Conservation (phyloP, 495 filamentous ascomycete species). For the Rhizodiscina lignyota region DNA sequence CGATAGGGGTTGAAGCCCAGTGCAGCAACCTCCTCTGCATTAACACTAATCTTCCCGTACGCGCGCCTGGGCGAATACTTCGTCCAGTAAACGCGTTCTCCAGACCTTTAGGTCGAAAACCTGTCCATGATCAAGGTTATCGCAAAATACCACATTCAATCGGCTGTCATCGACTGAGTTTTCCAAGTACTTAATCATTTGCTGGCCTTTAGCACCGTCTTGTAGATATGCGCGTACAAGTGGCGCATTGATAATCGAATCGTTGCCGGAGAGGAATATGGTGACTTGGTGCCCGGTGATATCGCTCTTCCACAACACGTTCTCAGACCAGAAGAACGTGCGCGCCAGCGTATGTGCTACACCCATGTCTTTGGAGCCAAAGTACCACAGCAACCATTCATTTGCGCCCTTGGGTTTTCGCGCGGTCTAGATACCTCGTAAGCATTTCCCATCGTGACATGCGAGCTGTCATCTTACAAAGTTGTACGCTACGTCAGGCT, state of each 20-base stretch:
- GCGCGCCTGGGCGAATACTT: no score
- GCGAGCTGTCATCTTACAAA: no score
- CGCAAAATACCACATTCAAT: no score
- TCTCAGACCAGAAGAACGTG: constrained; percentile 53
- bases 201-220: constrained; percentile 3
- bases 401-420: constrained; percentile 33
- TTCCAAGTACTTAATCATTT: no score
- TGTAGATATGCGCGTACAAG: constrained; percentile 40
- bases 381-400: constrained; percentile 50
- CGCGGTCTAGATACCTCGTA: constrained; percentile 5
- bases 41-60: no score
- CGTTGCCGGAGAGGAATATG: constrained; percentile 37
- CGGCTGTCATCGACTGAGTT: no score
- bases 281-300: constrained; percentile 29
- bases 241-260: constrained; percentile 47
- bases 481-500: constrained; percentile 56
- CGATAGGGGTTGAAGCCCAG: no score
- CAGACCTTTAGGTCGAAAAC: no score
- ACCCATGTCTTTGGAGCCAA: constrained; percentile 46
- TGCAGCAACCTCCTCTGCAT: no score
- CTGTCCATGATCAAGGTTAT: no score
- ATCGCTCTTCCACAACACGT: constrained; percentile 51
- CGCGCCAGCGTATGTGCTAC: constrained; percentile 40
- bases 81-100: no score
- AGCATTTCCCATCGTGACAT: constrained; percentile 1